Conservation (phyloP, 1,139 yeast genomes). For the Blastobotrys illinoisensis region DNA sequence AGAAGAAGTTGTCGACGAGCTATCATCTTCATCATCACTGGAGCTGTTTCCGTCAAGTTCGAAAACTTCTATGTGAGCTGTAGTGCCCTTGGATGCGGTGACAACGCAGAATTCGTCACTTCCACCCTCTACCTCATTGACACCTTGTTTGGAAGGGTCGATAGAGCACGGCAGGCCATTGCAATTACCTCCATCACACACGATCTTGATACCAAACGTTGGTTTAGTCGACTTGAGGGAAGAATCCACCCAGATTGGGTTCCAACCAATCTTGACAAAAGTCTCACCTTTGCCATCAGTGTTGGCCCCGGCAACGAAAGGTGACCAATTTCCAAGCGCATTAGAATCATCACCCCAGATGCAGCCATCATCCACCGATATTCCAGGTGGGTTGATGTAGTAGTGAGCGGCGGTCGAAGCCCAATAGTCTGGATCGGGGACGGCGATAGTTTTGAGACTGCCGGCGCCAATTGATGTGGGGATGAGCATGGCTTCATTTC, state of each 20-base stretch:
- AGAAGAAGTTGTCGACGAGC: slow-evolving; percentile 8
- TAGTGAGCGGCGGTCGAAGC: slow-evolving; percentile 74
- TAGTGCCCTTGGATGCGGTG: slow-evolving; percentile 59
- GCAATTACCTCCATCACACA: slow-evolving; percentile 66
- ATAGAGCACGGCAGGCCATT: slow-evolving; percentile 73
- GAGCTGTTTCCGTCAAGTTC: slow-evolving; percentile 24
- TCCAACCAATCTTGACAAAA: slow-evolving; percentile 83
- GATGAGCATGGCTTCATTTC: slow-evolving; percentile 88
- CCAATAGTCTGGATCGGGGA: slow-evolving; percentile 67
- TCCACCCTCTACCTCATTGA: slow-evolving; percentile 54
- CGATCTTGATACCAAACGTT: slow-evolving; percentile 62
- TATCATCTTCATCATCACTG: background rate
- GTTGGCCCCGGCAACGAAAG: slow-evolving; percentile 89
- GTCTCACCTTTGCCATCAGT: slow-evolving; percentile 64
- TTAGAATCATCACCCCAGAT: slow-evolving; percentile 70
- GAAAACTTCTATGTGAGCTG: slow-evolving; percentile 72
- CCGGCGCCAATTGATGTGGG: slow-evolving; percentile 62
- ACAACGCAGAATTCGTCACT: slow-evolving; percentile 82
- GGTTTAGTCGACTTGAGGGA: slow-evolving; percentile 56
- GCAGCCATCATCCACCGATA: slow-evolving; percentile 69
- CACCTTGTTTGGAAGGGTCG: slow-evolving; percentile 58
- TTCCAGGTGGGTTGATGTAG: slow-evolving; percentile 84
- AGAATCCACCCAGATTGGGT: slow-evolving; percentile 62
- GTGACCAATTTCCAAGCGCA: slow-evolving; percentile 85
- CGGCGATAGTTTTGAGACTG: slow-evolving; percentile 54